Evolutionary conservation across 352 stramenopile genomes (phyloP), one percentile per base, ranked within the genome.

Genomic region (Peronospora tabacina): DNA sequence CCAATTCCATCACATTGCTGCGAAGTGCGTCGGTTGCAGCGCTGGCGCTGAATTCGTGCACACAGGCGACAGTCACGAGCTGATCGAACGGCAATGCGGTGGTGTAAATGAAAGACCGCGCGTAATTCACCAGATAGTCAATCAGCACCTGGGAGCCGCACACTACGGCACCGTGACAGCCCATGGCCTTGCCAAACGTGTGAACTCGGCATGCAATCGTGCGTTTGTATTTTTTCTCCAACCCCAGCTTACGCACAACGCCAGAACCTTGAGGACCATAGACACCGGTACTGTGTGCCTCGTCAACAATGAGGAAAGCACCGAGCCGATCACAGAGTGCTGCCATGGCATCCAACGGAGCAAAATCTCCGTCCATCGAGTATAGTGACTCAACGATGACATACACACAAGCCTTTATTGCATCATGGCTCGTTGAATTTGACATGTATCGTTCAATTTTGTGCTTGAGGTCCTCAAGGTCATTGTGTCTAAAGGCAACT

Each of bases 301-400:
- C 96, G 63, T 99, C 96, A 0, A 99, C 87, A 55, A 98, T 89
- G 5, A 98, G 58, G 44, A 71, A 83, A 12, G 95, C 93, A 3
- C 82, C 72, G 43, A 80, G 83, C 5, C 72, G 55, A 9, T 81
- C 66, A 56, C 82, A 96, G 13, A 97, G 58, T 33, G 78, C 65
- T 0, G 73, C 65, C 52, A 99, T 87, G 7, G 87, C 71, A 15
- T 62, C 39, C 22, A 99, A 70, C 11, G 94, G 91, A 38, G 92
- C 93, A 17, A 96, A 67, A 65, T 98, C 94, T 11, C 96, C 96
- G 75, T 98, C 95, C 96, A 99, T 99, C 26, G 88, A 98, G 62
- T 99, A 99, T 1, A 98, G 75, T 48, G 88, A 97, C 72, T 99
- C 96, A 16, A 99, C 89, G n/a, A 97, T 86, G 20, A 99, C 84